Percentiles rank a stretch among this genome's conserved stretches.
phyloP scores from a whole-genome alignment of 164 flowering plant genomes.

The Vitis amurensis region DNA sequence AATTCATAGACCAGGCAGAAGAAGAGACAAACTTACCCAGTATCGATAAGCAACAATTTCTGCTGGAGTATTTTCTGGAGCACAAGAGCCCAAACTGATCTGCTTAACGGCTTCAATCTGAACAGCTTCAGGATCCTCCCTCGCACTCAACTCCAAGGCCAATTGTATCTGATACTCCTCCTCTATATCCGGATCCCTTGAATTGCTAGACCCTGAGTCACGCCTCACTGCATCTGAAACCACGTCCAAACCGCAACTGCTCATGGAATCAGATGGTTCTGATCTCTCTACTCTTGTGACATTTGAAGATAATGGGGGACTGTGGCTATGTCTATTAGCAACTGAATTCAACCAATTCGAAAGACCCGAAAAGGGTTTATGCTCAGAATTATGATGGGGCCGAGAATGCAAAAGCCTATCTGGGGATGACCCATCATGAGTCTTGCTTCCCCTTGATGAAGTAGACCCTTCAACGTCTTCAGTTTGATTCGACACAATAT shows the following conservation, averaged over 20 bases:
- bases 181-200: conserved; percentile 76
- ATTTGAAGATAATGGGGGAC: conserved; percentile 64
- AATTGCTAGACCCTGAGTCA: conserved; percentile 53
- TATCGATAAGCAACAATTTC: conserved; percentile 87
- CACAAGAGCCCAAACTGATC: conserved; percentile 85
- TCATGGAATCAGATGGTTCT: conserved; percentile 47
- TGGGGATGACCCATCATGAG: conserved; percentile 31
- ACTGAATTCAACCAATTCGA: conserved; percentile 83
- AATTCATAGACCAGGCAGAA: neutral
- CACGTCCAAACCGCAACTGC: conserved; percentile 39
- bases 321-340: conserved; percentile 48
- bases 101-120: conserved; percentile 98
- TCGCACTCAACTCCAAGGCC: conserved; percentile 93
- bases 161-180: conserved; percentile 95
- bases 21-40: conserved; percentile 63
- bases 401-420: conserved; percentile 37
- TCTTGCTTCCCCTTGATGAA: conserved; percentile 47
- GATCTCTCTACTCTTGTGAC: conserved; percentile 33
- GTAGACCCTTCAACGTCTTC: conserved; percentile 57
- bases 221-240: conserved; percentile 42
- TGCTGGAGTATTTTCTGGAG: conserved; percentile 73
- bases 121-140: conserved; percentile 94
- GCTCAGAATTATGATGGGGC: conserved; percentile 42
- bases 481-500: conserved; percentile 65
- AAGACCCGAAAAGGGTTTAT: conserved; percentile 60